Conservation (phyloP, 306 rosid genomes). For the Ammopiptanthus mongolicus region DNA sequence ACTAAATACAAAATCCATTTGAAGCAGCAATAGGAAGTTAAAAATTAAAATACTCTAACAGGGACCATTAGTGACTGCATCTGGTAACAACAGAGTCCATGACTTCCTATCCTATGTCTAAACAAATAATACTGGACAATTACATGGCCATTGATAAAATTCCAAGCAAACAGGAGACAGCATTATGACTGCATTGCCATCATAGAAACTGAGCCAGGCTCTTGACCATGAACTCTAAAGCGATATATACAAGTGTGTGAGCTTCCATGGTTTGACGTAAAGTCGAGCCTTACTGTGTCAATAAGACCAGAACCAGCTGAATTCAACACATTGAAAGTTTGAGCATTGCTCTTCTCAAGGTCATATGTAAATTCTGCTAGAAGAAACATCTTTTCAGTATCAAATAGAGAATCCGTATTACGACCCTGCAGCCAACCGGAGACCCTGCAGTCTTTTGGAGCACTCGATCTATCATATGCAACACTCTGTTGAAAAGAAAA, state of each 20-base stretch:
- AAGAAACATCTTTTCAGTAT: constrained; percentile 44
- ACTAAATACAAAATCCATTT: constrained; percentile 36
- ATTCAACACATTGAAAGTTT: constrained; percentile 56
- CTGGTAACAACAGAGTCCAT: constrained; percentile 17
- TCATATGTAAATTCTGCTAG: constrained; percentile 67
- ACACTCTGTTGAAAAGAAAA: constrained; percentile 57
- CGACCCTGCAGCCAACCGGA: constrained; percentile 79
- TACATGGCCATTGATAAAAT: constrained; percentile 19
- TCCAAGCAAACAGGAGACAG: constrained; percentile 1
- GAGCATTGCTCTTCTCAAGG: constrained; percentile 95
- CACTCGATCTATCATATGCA: constrained; percentile 81
- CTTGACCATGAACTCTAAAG: constrained; percentile 79
- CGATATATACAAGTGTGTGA: constrained; percentile 96
- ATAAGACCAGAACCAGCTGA: constrained; percentile 39
- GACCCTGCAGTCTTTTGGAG: constrained; percentile 83
- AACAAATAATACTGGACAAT: constrained; percentile 23
- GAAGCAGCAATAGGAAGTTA: constrained; percentile 16
- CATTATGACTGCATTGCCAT: constrained; percentile 47
- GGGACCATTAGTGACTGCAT: constrained; percentile 7
- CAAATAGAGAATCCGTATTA: constrained; percentile 24
- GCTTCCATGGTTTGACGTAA: constrained; percentile 84
- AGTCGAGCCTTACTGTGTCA: constrained; percentile 75
- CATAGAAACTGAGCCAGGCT: constrained; percentile 58
- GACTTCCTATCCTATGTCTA: constrained; percentile 38
- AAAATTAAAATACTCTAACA: constrained; percentile 19